phyloP scores from a whole-genome alignment of 2,329 filamentous ascomycete species.

The Spiromastix sp. region DNA sequence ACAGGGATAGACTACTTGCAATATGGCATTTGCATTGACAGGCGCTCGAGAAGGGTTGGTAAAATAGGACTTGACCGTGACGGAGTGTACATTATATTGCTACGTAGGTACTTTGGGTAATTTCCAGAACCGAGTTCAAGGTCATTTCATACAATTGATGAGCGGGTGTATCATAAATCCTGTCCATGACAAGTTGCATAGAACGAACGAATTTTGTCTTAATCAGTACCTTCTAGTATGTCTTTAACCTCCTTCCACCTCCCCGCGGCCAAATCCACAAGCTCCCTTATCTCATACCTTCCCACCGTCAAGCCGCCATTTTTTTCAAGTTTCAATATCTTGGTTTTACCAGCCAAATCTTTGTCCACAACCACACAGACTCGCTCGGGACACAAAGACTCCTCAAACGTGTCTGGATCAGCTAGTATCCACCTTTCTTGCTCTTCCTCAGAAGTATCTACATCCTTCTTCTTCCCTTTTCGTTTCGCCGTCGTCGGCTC shows the following conservation, averaged over 20 bases:
- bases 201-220: no score
- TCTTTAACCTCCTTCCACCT: slow-evolving; percentile 53
- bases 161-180: no score
- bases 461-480: slow-evolving; percentile 36
- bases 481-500: slow-evolving; percentile 22
- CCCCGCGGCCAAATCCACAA: slow-evolving; percentile 49
- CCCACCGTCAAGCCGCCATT: slow-evolving; percentile 65
- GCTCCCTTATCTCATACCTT: slow-evolving; percentile 48
- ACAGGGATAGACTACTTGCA: no score
- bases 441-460: slow-evolving; percentile 28
- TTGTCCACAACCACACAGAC: slow-evolving; percentile 71
- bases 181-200: no score
- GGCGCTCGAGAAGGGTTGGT: no score
- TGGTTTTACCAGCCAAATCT: slow-evolving; percentile 37
- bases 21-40: no score
- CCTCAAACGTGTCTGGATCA: slow-evolving; percentile 86
- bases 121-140: no score
- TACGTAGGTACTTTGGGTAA: no score
- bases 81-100: no score
- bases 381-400: slow-evolving; percentile 71
- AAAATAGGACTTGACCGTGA: no score
- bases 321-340: slow-evolving; percentile 67
- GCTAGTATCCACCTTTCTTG: slow-evolving; percentile 60
- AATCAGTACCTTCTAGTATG: slow-evolving; percentile 24
- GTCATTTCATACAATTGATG: no score